Evolutionary conservation across 2,329 filamentous ascomycete genomes (phyloP), one percentile per base, ranked within the genome.

Genomic region (Apiospora arundinis): DNA sequence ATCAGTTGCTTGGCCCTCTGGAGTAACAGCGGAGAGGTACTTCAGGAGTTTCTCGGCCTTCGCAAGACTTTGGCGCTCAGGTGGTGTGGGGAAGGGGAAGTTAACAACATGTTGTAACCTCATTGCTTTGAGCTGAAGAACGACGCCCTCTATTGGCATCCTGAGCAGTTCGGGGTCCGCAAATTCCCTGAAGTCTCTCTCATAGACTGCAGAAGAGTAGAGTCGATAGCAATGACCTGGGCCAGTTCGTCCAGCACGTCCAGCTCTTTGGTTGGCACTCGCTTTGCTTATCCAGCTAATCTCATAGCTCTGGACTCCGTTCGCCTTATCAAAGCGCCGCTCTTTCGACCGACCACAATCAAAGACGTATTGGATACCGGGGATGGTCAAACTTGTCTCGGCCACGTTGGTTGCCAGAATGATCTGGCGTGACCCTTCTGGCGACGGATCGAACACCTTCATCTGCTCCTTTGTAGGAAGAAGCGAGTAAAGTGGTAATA

Each of bases 271-370:
- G 75, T 92, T 93, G 9, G 96, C 95, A 80, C 94, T 97, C 40
- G 96, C 96, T 83, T 99, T 98, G 84, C 95, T 98, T 80, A 98
- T 97, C 94, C 95, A 99, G 52, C 93, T 92, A 69, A 99, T 90
- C 77, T 97, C 93, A 79, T 97, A 99, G 78, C 93, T 97, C 80
- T 99, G 96, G 0, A 99, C 95, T 4, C 95, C 95, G 11, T 93
- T 98, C 14, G 90, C 84, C n/a, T 90, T 88, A 79, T 98, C 93
- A 77, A 96, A 98, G 71, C 92, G 93, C 74, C 95, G 92, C 81
- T 98, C 95, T 81, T 99, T 99, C 46, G 93, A 92, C 68, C 97
- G 89, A 45, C 96, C 96, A 75, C 93, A 95, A 81, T 98, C 95
- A 74, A 99, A 98, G 11, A 99, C 96, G 78, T 98, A 99, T 72